These are phyloP conservation scores for Erythrobasidium hasegawianum DNA, from an alignment of 1,284 basidiomycete species.

Conservation along the genomic window DNA sequence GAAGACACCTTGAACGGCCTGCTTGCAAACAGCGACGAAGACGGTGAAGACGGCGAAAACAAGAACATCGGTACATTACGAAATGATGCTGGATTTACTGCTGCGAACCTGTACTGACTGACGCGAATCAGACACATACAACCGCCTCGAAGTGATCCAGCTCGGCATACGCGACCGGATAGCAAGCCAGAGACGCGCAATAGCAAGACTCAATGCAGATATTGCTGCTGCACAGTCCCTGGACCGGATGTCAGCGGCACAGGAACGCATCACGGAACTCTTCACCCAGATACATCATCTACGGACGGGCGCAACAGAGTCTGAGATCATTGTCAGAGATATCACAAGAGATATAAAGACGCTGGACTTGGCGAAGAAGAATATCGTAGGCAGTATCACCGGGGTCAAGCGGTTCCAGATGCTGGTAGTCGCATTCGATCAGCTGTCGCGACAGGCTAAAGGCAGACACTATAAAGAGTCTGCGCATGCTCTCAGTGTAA, in stretches of 20 bases:
- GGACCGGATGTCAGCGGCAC: constrained; percentile 20
- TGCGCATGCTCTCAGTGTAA: constrained; percentile 70
- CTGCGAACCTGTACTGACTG: constrained; percentile 3
- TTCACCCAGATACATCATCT: constrained; percentile 42
- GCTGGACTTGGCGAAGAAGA: constrained; percentile 90
- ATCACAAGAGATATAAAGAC: constrained; percentile 97
- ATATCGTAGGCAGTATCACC: constrained; percentile 75
- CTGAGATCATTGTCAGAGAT: constrained; percentile 87
- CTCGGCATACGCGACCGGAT: constrained; percentile 23
- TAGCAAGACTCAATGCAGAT: constrained; percentile 19
- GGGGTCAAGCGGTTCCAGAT: constrained; percentile 86
- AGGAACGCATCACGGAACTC: constrained; percentile 33
- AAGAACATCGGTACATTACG: not conserved
- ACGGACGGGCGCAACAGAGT: constrained; percentile 65
- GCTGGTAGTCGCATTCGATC: constrained; percentile 55
- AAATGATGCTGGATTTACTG: not conserved
- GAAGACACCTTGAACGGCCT: constrained; percentile 31
- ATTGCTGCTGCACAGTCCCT: constrained; percentile 21
- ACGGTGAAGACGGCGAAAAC: too few relatives aligned
- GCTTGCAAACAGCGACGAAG: not conserved
- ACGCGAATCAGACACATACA: constrained; percentile 3
- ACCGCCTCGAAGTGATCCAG: constrained; percentile 14
- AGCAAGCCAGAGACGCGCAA: constrained; percentile 8
- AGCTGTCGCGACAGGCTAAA: constrained; percentile 24
- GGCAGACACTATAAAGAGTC: constrained; percentile 68